Base-by-base conservation (phyloP, 2,329 filamentous ascomycete species). In the Monosporascus sp. region DNA sequence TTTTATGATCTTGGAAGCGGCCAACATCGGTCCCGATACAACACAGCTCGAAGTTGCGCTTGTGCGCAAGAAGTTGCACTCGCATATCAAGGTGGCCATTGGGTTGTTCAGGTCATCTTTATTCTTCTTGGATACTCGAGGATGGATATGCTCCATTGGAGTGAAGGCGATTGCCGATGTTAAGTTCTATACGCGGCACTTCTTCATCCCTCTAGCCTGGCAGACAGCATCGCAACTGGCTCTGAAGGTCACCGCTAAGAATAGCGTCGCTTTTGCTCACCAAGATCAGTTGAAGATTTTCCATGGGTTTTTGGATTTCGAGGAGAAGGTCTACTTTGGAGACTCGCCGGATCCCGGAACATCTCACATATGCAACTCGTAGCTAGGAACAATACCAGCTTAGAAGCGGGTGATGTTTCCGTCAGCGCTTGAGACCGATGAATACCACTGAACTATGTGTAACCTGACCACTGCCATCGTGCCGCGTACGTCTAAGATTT, bases 191-290 rank as follows among this genome's bases (percentile, higher is more conserved):
- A 54, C 49, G 11, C 46, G 59, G 35, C 60, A 62, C 48, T 58
- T 62, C 38, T 62, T 62, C 20, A 54, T 62, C 9, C 59, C 60
- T n/a, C 53, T 53, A 7, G 51, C 58, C 7, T 62, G 60, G 60
- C 59, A 57, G 43, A 55, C 55, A 7, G 58, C 52, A 6, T 54
- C 51, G 5, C 49, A 58, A 35, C 22, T 46, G 54, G 37, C 44
- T 28, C 17, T 50, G 18, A 31, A 28, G 45, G 37, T 43, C 8
- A n/a, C 50, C 15, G 24, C 51, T 7, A 53, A 53, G 38, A 50
- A 26, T 5, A 49, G 45, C 24, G 51, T 62, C 40, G 59, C 52
- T 28, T 55, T 62, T 55, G 60, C 50, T 22, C 51, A 57, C 35
- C 45, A 59, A 7, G 58, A 62, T 49, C 54, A 57, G 46, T 24